Evolutionary conservation across 805 yeast genomes (phyloP).

Genomic region (Wickerhamomyces chaumierensis): DNA sequence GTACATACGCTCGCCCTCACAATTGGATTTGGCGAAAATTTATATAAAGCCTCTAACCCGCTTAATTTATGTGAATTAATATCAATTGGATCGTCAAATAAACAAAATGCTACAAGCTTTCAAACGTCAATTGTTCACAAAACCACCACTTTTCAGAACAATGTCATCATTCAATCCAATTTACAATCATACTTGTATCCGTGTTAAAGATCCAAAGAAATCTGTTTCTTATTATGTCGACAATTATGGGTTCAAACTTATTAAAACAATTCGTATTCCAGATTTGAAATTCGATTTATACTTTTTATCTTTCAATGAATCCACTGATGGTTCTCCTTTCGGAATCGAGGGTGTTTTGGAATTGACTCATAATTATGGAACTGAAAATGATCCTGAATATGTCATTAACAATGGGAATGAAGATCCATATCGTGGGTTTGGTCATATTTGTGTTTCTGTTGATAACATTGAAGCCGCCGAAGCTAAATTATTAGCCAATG

Average conservation of each 20-base stretch:
- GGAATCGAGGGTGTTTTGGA: slow-evolving; percentile 58
- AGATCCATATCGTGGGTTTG: slow-evolving; percentile 82
- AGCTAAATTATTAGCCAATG: slow-evolving; percentile 40
- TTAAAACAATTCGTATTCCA: slow-evolving; percentile 40
- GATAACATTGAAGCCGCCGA: slow-evolving; percentile 63
- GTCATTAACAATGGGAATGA: slow-evolving; percentile 71
- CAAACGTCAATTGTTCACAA: too few species aligned
- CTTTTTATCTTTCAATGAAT: slow-evolving; percentile 38
- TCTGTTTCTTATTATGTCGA: slow-evolving; percentile 65
- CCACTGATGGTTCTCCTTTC: slow-evolving; percentile 11
- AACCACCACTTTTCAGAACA: too few species aligned
- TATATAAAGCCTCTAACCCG: too few species aligned
- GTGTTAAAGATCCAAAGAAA: slow-evolving; percentile 71
- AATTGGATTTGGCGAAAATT: too few species aligned
- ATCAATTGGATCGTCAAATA: too few species aligned
- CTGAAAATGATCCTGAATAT: slow-evolving; percentile 46
- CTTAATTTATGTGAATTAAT: too few species aligned
- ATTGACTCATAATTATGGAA: slow-evolving; percentile 71
- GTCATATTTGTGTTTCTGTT: slow-evolving; percentile 85
- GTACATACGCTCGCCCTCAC: too few species aligned
- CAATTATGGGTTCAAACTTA: slow-evolving; percentile 60
- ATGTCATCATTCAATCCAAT: slow-evolving; percentile 6
- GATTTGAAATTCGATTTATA: slow-evolving; percentile 53
- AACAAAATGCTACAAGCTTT: too few species aligned
- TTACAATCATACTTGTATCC: slow-evolving; percentile 64